Evolutionary conservation across 192 early-diverging fungal genomes (phyloP), one percentile per base, ranked within the genome.

Genomic region (Mycoemilia scoparia): DNA sequence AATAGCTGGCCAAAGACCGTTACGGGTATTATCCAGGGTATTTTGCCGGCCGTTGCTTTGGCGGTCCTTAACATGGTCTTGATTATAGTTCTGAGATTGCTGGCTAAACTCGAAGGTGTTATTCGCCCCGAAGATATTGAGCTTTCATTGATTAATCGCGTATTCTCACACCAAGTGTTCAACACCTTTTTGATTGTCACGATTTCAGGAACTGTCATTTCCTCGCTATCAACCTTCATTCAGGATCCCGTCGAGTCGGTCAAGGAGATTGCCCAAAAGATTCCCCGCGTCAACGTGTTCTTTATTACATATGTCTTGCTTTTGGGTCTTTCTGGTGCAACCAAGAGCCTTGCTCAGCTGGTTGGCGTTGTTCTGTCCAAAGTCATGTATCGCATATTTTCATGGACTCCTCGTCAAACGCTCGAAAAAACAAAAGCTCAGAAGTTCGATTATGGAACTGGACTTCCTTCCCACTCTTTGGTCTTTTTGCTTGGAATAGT

Each of bases 71-170:
- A 87, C 58, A 38, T 59, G 5, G 21, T 80, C 3, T 47, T 87
- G 34, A 79, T 82, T 14, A 41, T 64, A 7, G 32, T 84, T 16
- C 57, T 91, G 35, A 63, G 66, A 6, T 51, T 68, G 14, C 50
- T 88, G 26, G 40, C 69, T 18, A 50, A 48, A 5, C 53, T 79
- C 19, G 72, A 74, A 35, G 77, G 82, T 31, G 59, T 59, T 7
- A 50, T 70, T 9, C 65, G 66, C 5, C 26, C 52, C 13, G 66
- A 73, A 20, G 50, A 44, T 22, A 36, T 24, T 5, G 42, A 44
- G 19, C 33, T 44, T 9, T 11, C 34, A 3, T 14, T 36, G 17
- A 36, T 44, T 24, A 36, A 44, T 35, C 37, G 37, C 25, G 21
- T 44, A 0, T 27, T 44, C 22, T 36, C 18, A 21, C 37, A 36